Percentiles rank a stretch among this genome's conserved stretches.
These are phyloP conservation scores for Chrysanthemum makinoi DNA, from an alignment of 129 eudicot species.

Conservation along the genomic window DNA sequence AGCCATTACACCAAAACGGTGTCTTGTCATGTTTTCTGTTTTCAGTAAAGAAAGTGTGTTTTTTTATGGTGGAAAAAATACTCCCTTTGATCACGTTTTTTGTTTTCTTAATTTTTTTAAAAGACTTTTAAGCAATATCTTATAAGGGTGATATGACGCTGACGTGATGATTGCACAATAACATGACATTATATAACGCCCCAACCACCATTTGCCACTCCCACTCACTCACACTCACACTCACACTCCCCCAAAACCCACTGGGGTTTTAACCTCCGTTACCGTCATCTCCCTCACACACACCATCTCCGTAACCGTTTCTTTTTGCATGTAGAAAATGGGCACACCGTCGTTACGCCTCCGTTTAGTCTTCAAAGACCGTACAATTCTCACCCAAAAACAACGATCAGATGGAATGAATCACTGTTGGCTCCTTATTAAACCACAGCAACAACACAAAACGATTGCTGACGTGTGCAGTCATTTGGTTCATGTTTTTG, in stretches of 20 bases:
- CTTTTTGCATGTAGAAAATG: conserved; percentile 34
- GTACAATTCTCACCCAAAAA: conserved; percentile 45
- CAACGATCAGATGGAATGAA: conserved; percentile 69
- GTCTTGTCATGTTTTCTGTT: too few relatives aligned
- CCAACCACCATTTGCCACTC: too few relatives aligned
- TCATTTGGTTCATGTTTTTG: conserved; percentile 57
- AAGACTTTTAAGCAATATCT: too few relatives aligned
- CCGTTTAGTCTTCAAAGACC: conserved; percentile 64
- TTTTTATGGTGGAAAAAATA: too few relatives aligned
- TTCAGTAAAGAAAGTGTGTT: too few relatives aligned
- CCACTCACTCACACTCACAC: background rate
- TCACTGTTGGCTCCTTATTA: conserved; percentile 65
- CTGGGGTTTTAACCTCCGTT: background rate
- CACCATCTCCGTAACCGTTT: too few relatives aligned
- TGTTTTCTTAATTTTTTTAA: too few relatives aligned
- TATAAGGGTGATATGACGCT: too few relatives aligned
- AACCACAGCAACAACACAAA: conserved; percentile 49
- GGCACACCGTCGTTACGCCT: conserved; percentile 34
- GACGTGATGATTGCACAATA: too few relatives aligned
- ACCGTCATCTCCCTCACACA: background rate
- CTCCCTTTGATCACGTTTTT: too few relatives aligned
- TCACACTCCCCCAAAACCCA: conserved; percentile 4
- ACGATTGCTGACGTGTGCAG: conserved; percentile 55
- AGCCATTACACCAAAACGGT: too few relatives aligned
- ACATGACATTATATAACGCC: too few relatives aligned